Evolutionary conservation across 768 basidiomycete genomes (phyloP).

Genomic region (Kwoniella europaea): DNA sequence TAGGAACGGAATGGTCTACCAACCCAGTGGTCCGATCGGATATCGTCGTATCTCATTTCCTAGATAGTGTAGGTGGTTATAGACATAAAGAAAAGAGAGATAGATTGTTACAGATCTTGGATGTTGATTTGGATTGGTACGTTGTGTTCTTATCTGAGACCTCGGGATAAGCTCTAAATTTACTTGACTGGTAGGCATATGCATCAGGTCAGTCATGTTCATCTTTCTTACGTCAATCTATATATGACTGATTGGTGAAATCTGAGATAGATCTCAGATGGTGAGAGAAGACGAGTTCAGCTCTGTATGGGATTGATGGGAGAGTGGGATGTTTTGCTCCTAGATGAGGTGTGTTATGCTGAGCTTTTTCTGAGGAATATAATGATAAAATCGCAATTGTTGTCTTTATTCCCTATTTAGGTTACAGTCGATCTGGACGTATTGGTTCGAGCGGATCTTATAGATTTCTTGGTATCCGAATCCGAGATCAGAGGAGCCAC

Average conservation of each 20-base stretch:
- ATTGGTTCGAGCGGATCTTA: slow-evolving; percentile 86
- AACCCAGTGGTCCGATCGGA: slow-evolving; percentile 95
- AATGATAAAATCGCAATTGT: too few relatives aligned
- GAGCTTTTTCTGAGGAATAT: background rate
- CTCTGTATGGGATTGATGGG: slow-evolving; percentile 95
- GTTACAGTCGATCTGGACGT: slow-evolving; percentile 98
- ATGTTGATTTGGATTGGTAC: slow-evolving; percentile 84
- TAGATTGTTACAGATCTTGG: slow-evolving; percentile 81
- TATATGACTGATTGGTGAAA: background rate
- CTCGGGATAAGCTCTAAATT: too few relatives aligned
- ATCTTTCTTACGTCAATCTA: background rate
- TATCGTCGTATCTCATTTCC: slow-evolving; percentile 86
- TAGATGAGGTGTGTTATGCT: slow-evolving; percentile 75
- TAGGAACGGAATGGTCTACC: slow-evolving; percentile 98
- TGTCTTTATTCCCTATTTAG: slow-evolving; percentile 58
- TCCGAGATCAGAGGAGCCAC: slow-evolving; percentile 80
- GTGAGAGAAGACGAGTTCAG: slow-evolving; percentile 90
- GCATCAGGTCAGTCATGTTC: slow-evolving; percentile 31
- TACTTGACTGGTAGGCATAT: slow-evolving; percentile 25
- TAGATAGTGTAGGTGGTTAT: slow-evolving; percentile 98
- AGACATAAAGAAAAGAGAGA: slow-evolving; percentile 88
- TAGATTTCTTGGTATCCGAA: slow-evolving; percentile 83
- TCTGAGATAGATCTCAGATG: slow-evolving; percentile 87
- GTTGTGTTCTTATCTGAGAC: slow-evolving; percentile 10
- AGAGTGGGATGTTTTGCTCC: slow-evolving; percentile 87